Evolutionary conservation across 2,329 filamentous ascomycete genomes (phyloP).

Genomic region (Pestalotiopsis sp.): DNA sequence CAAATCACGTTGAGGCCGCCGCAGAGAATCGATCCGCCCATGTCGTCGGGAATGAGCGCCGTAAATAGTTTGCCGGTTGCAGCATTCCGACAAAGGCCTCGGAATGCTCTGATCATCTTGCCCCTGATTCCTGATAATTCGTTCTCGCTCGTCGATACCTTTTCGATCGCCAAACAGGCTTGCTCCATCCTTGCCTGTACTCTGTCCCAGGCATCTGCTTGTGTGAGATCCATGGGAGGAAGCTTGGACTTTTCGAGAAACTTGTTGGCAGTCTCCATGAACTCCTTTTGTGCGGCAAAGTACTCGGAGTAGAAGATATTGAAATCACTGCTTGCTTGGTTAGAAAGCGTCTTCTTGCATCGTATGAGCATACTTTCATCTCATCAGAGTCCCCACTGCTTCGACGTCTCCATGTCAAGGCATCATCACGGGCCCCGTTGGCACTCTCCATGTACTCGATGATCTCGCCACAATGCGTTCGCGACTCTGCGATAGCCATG

Average conservation of each 20-base stretch:
- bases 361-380: background rate
- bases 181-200: slow-evolving; percentile 1
- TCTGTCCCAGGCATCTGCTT: background rate
- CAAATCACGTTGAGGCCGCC: slow-evolving; percentile 14
- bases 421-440: background rate
- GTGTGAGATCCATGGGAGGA: background rate
- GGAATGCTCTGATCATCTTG: slow-evolving; percentile 10
- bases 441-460: background rate
- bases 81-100: slow-evolving; percentile 10
- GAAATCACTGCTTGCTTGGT: background rate
- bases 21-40: slow-evolving; percentile 4
- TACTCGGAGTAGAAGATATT: slow-evolving; percentile 5
- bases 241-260: slow-evolving; percentile 9
- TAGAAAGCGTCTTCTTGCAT: background rate
- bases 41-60: slow-evolving; percentile 11
- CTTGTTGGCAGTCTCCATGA: slow-evolving; percentile 11
- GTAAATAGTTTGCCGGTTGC: slow-evolving; percentile 9
- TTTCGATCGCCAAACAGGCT: slow-evolving; percentile 10
- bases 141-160: slow-evolving; percentile 3
- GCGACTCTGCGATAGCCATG: background rate
- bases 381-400: slow-evolving; percentile 1
- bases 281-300: slow-evolving; percentile 4
- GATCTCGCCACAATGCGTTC: background rate
- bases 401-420: background rate
- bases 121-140: background rate